Evolutionary conservation across 805 yeast species (phyloP), one percentile per base, ranked within the genome.

Genomic region (Barnettozyma botsteinii): DNA sequence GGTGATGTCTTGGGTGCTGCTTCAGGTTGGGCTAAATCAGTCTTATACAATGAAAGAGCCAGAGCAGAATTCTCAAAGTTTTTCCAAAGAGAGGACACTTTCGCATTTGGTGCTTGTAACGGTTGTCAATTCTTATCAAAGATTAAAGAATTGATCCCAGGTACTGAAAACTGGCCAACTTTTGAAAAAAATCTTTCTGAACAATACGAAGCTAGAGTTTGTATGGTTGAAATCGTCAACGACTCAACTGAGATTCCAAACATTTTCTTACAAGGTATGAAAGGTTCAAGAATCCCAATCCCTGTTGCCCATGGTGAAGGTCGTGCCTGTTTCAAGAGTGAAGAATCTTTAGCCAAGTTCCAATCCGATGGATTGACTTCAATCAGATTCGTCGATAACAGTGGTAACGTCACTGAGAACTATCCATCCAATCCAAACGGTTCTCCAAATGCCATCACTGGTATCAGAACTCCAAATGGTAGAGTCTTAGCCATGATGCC

Each of bases 281-380:
- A 79, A 55, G 95, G 96, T n/a, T 86, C 97, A 7, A 78, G 79
- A 55, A 65, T 93, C 55, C 98, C 98, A 39, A 87, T 93, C 65
- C 96, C 94, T 17, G 98, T 93, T 51, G 98, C 98, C 4, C 98
- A 93, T 60, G 98, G 98, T 53, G 98, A 93, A 69, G 98, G 98
- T 55, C 77, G 86, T 54, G 98, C 97, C 12, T 64, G 71, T 31
- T 93, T 91, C 61, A 65, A 66, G 32, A 46, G 62, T 23, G 68
- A 63, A 9, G 69, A 63, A 20, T 66, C 71, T 43, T 61, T 74
- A 46, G 63, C 66, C 25, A 56, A 60, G 9, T 81, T 88, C 57
- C 66, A 69, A 43, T 53, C 65, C 17, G 61, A 66, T 39, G 77
- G 76, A 14, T 70, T 83, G 47, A 73, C 77, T 32, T 83, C 82